Conservation (phyloP, 2,329 filamentous ascomycete genomes). For the Penicillium sp. region DNA sequence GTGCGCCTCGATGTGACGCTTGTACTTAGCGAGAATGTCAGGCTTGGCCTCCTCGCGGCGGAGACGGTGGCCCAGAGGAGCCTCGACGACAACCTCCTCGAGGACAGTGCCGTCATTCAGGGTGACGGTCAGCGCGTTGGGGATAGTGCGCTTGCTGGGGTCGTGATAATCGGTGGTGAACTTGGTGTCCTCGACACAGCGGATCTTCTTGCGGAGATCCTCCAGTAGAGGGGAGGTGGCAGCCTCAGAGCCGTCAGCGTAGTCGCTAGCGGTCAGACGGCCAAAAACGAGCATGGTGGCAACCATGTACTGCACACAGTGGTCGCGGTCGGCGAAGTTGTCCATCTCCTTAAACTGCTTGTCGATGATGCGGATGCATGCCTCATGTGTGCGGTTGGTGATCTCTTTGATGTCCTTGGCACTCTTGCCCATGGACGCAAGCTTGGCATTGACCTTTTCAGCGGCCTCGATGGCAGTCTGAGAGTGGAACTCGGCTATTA, state of each 20-base stretch:
- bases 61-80: constrained; percentile 86
- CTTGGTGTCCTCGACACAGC: constrained; percentile 91
- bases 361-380: constrained; percentile 98
- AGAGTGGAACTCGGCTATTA: constrained; percentile 86
- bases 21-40: constrained; percentile 92
- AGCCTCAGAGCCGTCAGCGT: constrained; percentile 87
- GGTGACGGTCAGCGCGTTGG: constrained; percentile 92
- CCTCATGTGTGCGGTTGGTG: constrained; percentile 95
- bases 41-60: constrained; percentile 96
- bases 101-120: constrained; percentile 91
- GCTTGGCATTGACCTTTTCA: constrained; percentile 78
- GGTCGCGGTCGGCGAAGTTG: constrained; percentile 99
- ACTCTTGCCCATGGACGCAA: constrained; percentile 81
- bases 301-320: constrained; percentile 99
- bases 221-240: constrained; percentile 87
- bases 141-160: constrained; percentile 88
- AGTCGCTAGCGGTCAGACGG: constrained; percentile 89
- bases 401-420: constrained; percentile 91
- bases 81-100: constrained; percentile 88
- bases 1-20: constrained; percentile 84
- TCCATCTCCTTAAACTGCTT: constrained; percentile 99
- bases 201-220: constrained; percentile 87
- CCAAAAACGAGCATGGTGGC: constrained; percentile 94
- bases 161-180: constrained; percentile 97
- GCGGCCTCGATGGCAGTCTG: constrained; percentile 97